Evolutionary conservation across 2,329 filamentous ascomycete genomes (phyloP).

Genomic region (Phaeosphaeriaceae sp.): DNA sequence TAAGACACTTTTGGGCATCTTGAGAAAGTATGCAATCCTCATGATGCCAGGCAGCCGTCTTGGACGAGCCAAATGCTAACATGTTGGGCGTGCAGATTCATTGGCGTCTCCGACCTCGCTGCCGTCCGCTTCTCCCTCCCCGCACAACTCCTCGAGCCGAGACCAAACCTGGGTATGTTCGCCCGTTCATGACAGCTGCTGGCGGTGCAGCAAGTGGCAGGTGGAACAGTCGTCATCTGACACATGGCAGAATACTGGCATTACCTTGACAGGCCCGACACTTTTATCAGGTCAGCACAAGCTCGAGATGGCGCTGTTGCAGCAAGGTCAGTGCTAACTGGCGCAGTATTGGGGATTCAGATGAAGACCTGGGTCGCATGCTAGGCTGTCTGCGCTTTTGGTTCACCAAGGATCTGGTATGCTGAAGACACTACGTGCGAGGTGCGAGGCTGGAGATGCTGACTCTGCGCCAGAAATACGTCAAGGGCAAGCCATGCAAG

Average conservation of each 20-base stretch:
- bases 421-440: conserved; percentile 19
- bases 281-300: conserved; percentile 71
- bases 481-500: conserved; percentile 98
- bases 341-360: conserved; percentile 79
- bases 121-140: conserved; percentile 95
- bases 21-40: conserved; percentile 73
- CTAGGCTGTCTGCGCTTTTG: conserved; percentile 93
- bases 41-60: neutral
- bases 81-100: conserved; percentile 70
- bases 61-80: conserved; percentile 8
- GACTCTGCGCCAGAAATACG: conserved; percentile 75
- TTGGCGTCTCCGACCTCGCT: conserved; percentile 94
- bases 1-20: conserved; percentile 84
- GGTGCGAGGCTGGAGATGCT: conserved; percentile 20
- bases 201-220: neutral
- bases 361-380: conserved; percentile 92
- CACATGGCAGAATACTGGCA: conserved; percentile 86
- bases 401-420: conserved; percentile 93
- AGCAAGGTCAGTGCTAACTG: conserved; percentile 45
- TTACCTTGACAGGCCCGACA: conserved; percentile 93
- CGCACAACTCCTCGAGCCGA: conserved; percentile 93
- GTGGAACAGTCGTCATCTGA: conserved; percentile 26
- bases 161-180: conserved; percentile 80
- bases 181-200: neutral
- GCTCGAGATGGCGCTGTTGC: neutral